Base-by-base conservation (phyloP, 2,329 filamentous ascomycete species). In the Helminthosporium solani region DNA sequence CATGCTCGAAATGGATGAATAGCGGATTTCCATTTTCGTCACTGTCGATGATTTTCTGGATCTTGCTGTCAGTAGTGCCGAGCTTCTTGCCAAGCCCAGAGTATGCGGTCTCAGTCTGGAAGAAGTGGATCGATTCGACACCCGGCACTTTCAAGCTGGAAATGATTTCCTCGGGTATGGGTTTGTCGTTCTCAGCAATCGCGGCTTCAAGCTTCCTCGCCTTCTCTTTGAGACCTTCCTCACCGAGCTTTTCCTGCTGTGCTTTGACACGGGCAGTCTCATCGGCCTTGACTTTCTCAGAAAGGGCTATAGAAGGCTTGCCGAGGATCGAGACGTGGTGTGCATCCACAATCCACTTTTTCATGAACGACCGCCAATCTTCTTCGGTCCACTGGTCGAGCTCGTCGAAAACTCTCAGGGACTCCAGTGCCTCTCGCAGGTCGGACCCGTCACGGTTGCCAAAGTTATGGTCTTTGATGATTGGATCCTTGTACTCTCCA, bases 1-100 rank as follows among this genome's bases (percentile, higher is more conserved):
- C 90, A 62, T 96, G 86, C 71, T 99, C 94, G 56, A 95, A 99
- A 70, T 99, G 92, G n/a, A 99, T 79, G 70, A 96, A 99, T 2
- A 97, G 75, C 0, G 90, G 87, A n/a, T 85, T 67, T 14, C 78
- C 75, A 6, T 76, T 70, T 30, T 80, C 77, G 33, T 89, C 82
- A 12, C 78, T 75, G 64, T 97, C 88, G 39, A 99, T 82, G 39
- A 85, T 71, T 49, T 83, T 78, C 68, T 99, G 94, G 3, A 89
- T 82, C 3, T 79, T 68, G 55, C 89, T 92, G 23, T 84, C 73
- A 0, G 80, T 76, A 19, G 78, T 73, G 0, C 90, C 91, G 39
- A 90, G 74, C 52, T 82, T 78, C 58, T 84, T 81, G 12, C 91
- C 94, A 49, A 84, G 74, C 23, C 94, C 94, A 37, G 88, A 86